These are phyloP conservation scores for Gossypium stocksii DNA, from an alignment of 345 rosid genomes.

Conservation along the genomic window DNA sequence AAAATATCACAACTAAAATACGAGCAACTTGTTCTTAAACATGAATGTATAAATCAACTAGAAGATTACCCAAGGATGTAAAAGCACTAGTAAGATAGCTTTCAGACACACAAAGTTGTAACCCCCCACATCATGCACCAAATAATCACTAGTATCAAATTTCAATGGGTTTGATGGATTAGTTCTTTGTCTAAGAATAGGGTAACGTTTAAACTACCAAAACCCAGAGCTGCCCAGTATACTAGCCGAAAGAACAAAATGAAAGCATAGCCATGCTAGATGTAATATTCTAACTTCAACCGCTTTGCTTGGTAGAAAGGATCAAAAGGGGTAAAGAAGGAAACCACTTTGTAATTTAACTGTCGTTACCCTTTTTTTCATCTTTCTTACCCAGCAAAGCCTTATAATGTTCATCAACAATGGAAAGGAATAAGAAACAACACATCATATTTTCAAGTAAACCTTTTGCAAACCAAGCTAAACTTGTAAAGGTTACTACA, in stretches of 20 bases:
- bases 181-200: not conserved
- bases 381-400: not conserved
- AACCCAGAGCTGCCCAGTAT: not conserved
- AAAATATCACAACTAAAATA: not conserved
- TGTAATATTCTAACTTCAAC: not conserved
- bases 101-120: not conserved
- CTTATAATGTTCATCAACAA: not conserved
- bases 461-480: not conserved
- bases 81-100: not conserved
- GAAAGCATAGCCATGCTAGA: not conserved
- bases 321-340: not conserved
- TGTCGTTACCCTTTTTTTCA: not conserved
- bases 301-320: not conserved
- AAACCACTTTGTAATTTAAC: not conserved
- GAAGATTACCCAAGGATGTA: not conserved
- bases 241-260: not conserved
- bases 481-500: not conserved
- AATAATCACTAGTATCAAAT: not conserved
- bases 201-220: not conserved
- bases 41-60: not conserved
- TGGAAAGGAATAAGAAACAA: not conserved
- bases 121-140: not conserved
- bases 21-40: not conserved
- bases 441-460: not conserved
- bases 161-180: not conserved